These are phyloP conservation scores for Discostella stelligera DNA, from an alignment of 352 stramenopile species.

Conservation along the genomic window DNA sequence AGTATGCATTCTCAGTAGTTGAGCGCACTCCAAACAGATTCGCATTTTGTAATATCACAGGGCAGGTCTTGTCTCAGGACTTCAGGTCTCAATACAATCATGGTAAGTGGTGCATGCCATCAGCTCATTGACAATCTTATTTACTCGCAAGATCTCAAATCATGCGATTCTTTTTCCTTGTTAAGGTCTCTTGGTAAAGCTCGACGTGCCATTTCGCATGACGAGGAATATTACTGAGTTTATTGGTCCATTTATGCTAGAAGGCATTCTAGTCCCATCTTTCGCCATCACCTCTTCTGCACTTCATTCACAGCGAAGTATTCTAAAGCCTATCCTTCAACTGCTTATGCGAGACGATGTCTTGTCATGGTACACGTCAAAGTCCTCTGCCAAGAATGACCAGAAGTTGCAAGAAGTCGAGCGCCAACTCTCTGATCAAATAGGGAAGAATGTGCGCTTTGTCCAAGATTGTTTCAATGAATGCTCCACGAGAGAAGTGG, in stretches of 20 bases:
- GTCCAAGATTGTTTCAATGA: slow-evolving; percentile 67
- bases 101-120: slow-evolving; percentile 23
- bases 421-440: slow-evolving; percentile 73
- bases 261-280: slow-evolving; percentile 71
- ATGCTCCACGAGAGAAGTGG: slow-evolving; percentile 51
- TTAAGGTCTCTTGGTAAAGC: slow-evolving; percentile 70
- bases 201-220: slow-evolving; percentile 75
- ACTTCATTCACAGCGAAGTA: slow-evolving; percentile 54
- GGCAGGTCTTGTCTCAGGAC: slow-evolving; percentile 70
- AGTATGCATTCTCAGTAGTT: slow-evolving; percentile 78
- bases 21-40: slow-evolving; percentile 77
- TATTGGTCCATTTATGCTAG: slow-evolving; percentile 70
- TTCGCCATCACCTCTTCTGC: slow-evolving; percentile 67
- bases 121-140: background rate
- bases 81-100: slow-evolving; percentile 80
- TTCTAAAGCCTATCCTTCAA: slow-evolving; percentile 75
- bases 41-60: slow-evolving; percentile 64
- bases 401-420: slow-evolving; percentile 81
- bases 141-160: background rate
- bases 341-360: slow-evolving; percentile 83
- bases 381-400: slow-evolving; percentile 78
- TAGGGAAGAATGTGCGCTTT: slow-evolving; percentile 73
- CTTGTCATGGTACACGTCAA: slow-evolving; percentile 80
- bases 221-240: slow-evolving; percentile 76
- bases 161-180: slow-evolving; percentile 5